Percentiles rank a stretch among this genome's conserved stretches.
Conservation (phyloP, 2,329 filamentous ascomycete genomes). For the Fusarium xyrophilum region DNA sequence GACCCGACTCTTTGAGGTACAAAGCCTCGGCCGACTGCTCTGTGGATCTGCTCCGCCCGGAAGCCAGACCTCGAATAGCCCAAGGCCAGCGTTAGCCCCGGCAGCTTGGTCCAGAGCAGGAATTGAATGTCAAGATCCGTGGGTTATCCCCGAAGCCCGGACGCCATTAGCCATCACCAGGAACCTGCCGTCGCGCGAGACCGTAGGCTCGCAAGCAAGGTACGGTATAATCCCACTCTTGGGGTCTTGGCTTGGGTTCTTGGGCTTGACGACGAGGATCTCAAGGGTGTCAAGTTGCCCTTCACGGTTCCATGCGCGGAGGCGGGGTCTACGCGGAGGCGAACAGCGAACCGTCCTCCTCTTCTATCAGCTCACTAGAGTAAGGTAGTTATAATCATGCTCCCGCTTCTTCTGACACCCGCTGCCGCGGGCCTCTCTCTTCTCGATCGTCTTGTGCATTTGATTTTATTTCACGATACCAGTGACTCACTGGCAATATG, state of each 20-base stretch:
- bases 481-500: conserved; percentile 37
- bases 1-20: conserved; percentile 1
- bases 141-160: conserved; percentile 31
- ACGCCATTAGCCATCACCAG: conserved; percentile 20
- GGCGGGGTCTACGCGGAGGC: conserved; percentile 33
- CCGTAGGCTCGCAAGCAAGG: conserved; percentile 14
- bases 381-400: conserved; percentile 30
- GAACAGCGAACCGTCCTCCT: background rate
- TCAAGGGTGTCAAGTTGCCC: conserved; percentile 10
- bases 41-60: conserved; percentile 9
- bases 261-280: conserved; percentile 2
- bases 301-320: conserved; percentile 21
- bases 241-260: background rate
- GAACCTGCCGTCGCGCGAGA: conserved; percentile 36
- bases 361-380: conserved; percentile 7
- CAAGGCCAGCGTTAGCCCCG: conserved; percentile 21
- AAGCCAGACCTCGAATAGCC: conserved; percentile 16
- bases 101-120: conserved; percentile 26
- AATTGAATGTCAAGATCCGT: conserved; percentile 29
- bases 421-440: conserved; percentile 47
- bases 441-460: conserved; percentile 6
- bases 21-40: conserved; percentile 9
- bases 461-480: background rate
- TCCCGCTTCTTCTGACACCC: conserved; percentile 13
- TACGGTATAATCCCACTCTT: conserved; percentile 5